Conservation (phyloP, 169 alveolate genomes). For the Eimeria necatrix region DNA sequence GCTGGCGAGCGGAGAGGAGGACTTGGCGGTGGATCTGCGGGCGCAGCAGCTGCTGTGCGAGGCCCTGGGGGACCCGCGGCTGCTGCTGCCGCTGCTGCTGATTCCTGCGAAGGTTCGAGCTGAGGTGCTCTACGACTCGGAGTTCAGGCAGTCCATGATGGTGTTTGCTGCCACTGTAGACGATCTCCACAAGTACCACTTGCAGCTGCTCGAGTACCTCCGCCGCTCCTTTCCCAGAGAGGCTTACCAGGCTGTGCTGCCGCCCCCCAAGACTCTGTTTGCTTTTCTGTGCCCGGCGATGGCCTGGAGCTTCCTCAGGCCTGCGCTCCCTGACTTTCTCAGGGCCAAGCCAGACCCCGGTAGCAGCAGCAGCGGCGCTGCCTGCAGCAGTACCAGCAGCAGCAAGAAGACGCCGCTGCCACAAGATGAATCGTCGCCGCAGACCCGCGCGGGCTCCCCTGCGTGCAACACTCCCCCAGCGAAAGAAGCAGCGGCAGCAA, state of each 20-base stretch:
- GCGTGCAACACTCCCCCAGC: neutral
- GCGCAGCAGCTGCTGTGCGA: neutral
- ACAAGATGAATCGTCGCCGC: neutral
- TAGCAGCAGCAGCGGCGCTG: slow-evolving; percentile 30
- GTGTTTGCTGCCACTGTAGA: slow-evolving; percentile 28
- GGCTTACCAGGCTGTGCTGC: neutral
- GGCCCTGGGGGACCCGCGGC: neutral
- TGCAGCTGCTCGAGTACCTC: slow-evolving; percentile 56
- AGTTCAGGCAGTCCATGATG: neutral
- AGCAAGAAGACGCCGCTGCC: neutral
- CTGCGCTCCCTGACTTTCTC: slow-evolving; percentile 57
- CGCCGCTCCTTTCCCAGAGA: neutral
- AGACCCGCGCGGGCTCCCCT: neutral
- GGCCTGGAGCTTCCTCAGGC: slow-evolving; percentile 66
- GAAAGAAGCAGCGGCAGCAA: neutral
- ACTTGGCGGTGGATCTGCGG: neutral
- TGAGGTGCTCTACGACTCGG: slow-evolving; percentile 35
- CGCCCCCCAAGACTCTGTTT: slow-evolving; percentile 17
- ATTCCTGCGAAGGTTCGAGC: slow-evolving; percentile 14
- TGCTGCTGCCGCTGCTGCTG: slow-evolving; percentile 47
- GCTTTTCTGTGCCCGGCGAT: slow-evolving; percentile 51
- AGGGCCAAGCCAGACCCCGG: neutral
- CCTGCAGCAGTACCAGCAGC: neutral
- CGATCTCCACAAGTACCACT: slow-evolving; percentile 56
- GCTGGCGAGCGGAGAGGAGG: slow-evolving; percentile 62